Base-by-base conservation (phyloP, 768 basidiomycete species). In the Naematelia encephala region DNA sequence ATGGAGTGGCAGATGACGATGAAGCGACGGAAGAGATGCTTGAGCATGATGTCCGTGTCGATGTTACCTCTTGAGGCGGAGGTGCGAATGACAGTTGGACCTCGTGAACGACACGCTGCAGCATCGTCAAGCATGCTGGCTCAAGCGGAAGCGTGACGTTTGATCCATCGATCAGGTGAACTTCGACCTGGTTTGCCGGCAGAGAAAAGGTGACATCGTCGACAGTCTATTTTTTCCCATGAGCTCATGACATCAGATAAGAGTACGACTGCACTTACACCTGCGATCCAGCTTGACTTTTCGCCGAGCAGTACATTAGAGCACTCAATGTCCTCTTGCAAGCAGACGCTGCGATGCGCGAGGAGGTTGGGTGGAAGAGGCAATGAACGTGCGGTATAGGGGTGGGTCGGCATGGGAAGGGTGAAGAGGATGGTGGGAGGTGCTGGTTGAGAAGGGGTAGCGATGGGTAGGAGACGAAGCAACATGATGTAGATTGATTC, bases 391-490 rank as follows among this genome's bases (percentile, higher is more conserved):
- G 69, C 56, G 3, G 72, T 74, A 61, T 76, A 76, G 11, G 76
- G 72, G 51, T 74, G 63, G 14, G 49, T 66, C 1, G 72, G 70
- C 4, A 74, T 54, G 1, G 76, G 74, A 5, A 78, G 70, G 52
- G 76, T 77, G 66, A 78, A 78, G 56, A 78, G 72, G 61, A 78
- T 76, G n/a, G 78, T 78, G 5, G 76, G 70, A 21, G 78, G 78
- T 14, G 66, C 28, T 4, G 73, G 70, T 23, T 71, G 65, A 4
- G 57, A 29, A 14, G 66, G 48, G 11, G 74, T 69, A 5, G 78
- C 64, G 21, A 61, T 49, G 22, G 76, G 76, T 5, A 77, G 57
- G 11, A 78, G 67, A 54, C 76, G 72, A 30, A 78, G 76, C 11
- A 78, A 66, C 78, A 78, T 78, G 28, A 39, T 66, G 47, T 25